Evolutionary conservation across 1,139 yeast species (phyloP), one percentile per base, ranked within the genome.

Genomic region (Lodderomyces margitis): DNA sequence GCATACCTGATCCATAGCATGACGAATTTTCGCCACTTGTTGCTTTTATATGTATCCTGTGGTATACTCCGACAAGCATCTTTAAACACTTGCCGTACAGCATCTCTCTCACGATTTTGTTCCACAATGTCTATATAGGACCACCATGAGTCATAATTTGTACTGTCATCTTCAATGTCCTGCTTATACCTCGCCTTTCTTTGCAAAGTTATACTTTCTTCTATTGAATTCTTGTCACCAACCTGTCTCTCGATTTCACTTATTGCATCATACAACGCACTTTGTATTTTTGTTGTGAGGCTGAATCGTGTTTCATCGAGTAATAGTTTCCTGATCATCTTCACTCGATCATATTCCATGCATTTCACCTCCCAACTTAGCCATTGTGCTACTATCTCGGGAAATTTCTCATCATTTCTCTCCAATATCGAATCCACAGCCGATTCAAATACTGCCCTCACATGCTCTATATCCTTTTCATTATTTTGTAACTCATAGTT

Each of bases 61-160:
- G 85, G 80, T 0, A 83, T 78, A 2, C 47, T 43, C 2, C 57
- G 46, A 0, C 61, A 48, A 1, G 78, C 58, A 0, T 87, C 78
- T 7, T 71, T 60, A 53, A 73, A 81, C 1, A 40, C 56, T 14
- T 16, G 16, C 21, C 34, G 16, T 23, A 42, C 10, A 10, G 31
- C 43, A 27, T 53, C 48, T 43, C 58, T 59, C 2, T 58, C 50
- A 5, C 47, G 31, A 23, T 34, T 24, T 8, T 39, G 36, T 0
- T 71, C 37, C 61, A 80, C 50, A 17, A 86, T 55, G 16, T 74
- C 70, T 2, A 87, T 51, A 51, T 82, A 81, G 0, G 78, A 59
- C 88, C 95, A 88, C 97, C 97, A 89, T 0, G 80, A 65, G 54
- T 85, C 94, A 58, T 80, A 83, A 59, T 87, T 87, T 1, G 49